These are phyloP conservation scores for Talaromyces rugulosus DNA, from an alignment of 2,329 filamentous ascomycete genomes.

Conservation along the genomic window DNA sequence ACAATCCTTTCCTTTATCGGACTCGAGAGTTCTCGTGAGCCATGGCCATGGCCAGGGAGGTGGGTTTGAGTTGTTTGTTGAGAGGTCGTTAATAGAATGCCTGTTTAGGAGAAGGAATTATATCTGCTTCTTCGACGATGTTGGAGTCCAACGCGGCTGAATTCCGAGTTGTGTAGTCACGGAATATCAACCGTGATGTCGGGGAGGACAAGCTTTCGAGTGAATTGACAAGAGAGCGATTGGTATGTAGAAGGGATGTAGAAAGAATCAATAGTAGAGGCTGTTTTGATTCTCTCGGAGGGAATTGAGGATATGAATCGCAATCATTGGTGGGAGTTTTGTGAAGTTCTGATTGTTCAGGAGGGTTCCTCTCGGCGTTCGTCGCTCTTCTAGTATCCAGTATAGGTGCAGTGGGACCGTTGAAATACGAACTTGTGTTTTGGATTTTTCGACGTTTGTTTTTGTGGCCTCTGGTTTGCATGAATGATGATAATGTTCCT, in stretches of 20 bases:
- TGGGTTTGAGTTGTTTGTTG: slow-evolving; percentile 69
- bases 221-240: slow-evolving; percentile 19
- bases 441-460: slow-evolving; percentile 23
- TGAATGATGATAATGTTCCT: slow-evolving; percentile 47
- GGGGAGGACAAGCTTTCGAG: slow-evolving; percentile 17
- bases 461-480: slow-evolving; percentile 42
- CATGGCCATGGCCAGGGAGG: slow-evolving; percentile 54
- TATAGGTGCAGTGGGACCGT: not conserved
- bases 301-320: not conserved
- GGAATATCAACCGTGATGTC: slow-evolving; percentile 19
- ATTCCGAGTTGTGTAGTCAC: slow-evolving; percentile 19
- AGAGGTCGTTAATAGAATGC: slow-evolving; percentile 66
- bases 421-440: slow-evolving; percentile 24
- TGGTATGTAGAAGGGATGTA: slow-evolving; percentile 21
- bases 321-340: not conserved
- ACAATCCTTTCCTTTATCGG: slow-evolving; percentile 55
- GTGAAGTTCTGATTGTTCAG: not conserved
- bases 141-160: not conserved
- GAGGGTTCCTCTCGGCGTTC: not conserved
- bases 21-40: slow-evolving; percentile 25
- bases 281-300: not conserved
- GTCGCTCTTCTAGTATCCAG: not conserved
- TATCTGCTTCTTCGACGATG: slow-evolving; percentile 49
- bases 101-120: slow-evolving; percentile 67
- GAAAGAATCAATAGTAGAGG: slow-evolving; percentile 9